Percentiles rank a stretch among this genome's conserved stretches.
phyloP scores from a whole-genome alignment of 805 yeast genomes.

The Starmera amethionina region DNA sequence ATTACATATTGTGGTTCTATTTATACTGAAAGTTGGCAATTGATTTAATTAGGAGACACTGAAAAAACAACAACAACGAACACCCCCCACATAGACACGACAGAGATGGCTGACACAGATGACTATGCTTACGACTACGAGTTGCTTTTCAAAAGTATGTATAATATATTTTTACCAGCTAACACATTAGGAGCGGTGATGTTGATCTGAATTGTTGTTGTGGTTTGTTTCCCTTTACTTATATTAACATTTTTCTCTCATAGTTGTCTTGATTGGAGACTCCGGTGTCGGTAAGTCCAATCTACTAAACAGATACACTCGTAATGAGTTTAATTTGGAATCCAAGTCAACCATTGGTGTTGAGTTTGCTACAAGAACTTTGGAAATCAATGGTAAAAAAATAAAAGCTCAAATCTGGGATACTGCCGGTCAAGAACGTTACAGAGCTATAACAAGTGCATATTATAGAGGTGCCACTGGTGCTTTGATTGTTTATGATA shows the following conservation, averaged over 20 bases:
- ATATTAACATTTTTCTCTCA: background rate
- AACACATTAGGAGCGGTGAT: background rate
- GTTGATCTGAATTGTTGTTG: background rate
- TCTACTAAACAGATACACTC: conserved; percentile 83
- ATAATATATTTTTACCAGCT: background rate
- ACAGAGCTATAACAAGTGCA: conserved; percentile 95
- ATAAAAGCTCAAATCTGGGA: conserved; percentile 96
- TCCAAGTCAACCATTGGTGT: conserved; percentile 95
- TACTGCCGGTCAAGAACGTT: conserved; percentile 98
- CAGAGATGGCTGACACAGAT: conserved; percentile 28
- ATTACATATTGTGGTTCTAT: too few species aligned
- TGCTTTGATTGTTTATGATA: conserved; percentile 91
- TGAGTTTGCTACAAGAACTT: conserved; percentile 94
- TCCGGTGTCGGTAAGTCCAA: conserved; percentile 97
- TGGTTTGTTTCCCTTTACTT: background rate
- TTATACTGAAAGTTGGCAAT: too few species aligned
- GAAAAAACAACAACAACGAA: too few species aligned
- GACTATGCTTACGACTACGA: conserved; percentile 80
- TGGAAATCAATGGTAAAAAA: conserved; percentile 75
- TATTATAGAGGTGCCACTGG: conserved; percentile 98
- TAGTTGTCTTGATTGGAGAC: conserved; percentile 90
- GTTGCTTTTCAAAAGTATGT: conserved; percentile 70
- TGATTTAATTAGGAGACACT: too few species aligned
- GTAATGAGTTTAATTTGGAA: conserved; percentile 92
- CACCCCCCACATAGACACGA: too few species aligned